Percentiles rank a stretch among this genome's conserved stretches.
Conservation (phyloP, 1,284 basidiomycete species). For the Serendipita sp. region DNA sequence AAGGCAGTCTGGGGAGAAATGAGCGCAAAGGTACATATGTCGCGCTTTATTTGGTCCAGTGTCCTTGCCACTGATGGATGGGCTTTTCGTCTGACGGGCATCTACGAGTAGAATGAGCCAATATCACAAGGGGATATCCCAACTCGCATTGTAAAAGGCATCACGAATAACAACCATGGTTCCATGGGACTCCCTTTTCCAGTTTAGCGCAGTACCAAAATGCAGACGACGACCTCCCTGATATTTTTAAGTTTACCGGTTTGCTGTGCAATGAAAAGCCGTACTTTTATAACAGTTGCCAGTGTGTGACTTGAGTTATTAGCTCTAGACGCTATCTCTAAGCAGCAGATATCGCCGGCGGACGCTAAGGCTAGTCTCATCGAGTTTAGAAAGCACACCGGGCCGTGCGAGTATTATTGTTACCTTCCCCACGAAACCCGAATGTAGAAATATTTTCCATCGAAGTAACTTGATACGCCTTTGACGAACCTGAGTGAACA, state of each 20-base stretch:
- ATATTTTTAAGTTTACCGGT: conserved; percentile 8
- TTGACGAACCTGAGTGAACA: conserved; percentile 46
- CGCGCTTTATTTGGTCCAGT: conserved; percentile 49
- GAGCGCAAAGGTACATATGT: conserved; percentile 58
- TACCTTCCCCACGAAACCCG: conserved; percentile 85
- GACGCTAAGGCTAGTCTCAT: conserved; percentile 59
- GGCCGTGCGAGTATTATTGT: not conserved
- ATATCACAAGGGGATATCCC: conserved; percentile 7
- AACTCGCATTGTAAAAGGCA: conserved; percentile 67
- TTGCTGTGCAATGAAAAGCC: not conserved
- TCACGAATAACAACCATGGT: conserved; percentile 73
- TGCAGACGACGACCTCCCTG: conserved; percentile 57
- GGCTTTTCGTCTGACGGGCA: conserved; percentile 61
- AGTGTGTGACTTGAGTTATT: conserved; percentile 41
- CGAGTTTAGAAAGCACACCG: conserved; percentile 1
- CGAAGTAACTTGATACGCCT: conserved; percentile 39
- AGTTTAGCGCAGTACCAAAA: conserved; percentile 52
- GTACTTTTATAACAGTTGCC: conserved; percentile 64
- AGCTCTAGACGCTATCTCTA: conserved; percentile 68
- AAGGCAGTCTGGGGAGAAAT: conserved; percentile 59
- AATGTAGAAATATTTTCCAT: conserved; percentile 48
- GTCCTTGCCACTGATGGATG: conserved; percentile 45
- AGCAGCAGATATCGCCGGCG: conserved; percentile 53
- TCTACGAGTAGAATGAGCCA: conserved; percentile 27
- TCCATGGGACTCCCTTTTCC: conserved; percentile 55